Base-by-base conservation (phyloP, 441 rosid species). In the Erodium texanum region DNA sequence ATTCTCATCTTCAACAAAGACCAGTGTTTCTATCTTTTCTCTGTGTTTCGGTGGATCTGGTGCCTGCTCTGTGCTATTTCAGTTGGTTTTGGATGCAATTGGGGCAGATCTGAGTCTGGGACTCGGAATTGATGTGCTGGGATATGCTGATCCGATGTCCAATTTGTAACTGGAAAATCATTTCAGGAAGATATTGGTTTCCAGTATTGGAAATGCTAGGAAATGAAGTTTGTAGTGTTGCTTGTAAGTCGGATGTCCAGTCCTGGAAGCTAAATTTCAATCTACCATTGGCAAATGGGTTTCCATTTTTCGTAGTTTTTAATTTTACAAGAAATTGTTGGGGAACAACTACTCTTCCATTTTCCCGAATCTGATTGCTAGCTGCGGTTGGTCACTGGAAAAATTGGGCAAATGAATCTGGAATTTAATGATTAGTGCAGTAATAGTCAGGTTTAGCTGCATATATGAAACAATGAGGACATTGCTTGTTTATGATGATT, bases 51-150 rank as follows among this genome's bases (percentile, higher is more conserved):
- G 7, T 50, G 19, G 54, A 45, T 45, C 16, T 45, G 54, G 54
- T 45, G n/a, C 10, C 10, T 45, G 48, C 56, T 66, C 24, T 12
- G 2, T 24, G 43, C 71, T 14, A 38, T 58, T 65, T 18, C 11
- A 65, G 64, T 62, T 14, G 7, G 54, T 48, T 18, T 72, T 58
- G 24, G 48, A 1, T 15, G 14, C 67, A 65, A 20, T 72, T 69
- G 45, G 48, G 68, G 20, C 75, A 70, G 80, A 78, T 85, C 81
- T 81, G 75, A 23, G 65, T 61, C 63, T 41, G 10, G 14, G 1
- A 9, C n/a, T 56, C 14, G 64, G 54, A 61, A 67, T 15, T 24
- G 16, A n/a, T 65, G 16, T 54, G 41, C 34, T 65, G 27, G 19
- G 62, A 36, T 65, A 70, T 36, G 45, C 23, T 34, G 72, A 76